A percentile compares a stretch with the other conserved stretches of the same genome.
Conservation (phyloP, 495 filamentous ascomycete genomes). For the Aspergillus panamensis region DNA sequence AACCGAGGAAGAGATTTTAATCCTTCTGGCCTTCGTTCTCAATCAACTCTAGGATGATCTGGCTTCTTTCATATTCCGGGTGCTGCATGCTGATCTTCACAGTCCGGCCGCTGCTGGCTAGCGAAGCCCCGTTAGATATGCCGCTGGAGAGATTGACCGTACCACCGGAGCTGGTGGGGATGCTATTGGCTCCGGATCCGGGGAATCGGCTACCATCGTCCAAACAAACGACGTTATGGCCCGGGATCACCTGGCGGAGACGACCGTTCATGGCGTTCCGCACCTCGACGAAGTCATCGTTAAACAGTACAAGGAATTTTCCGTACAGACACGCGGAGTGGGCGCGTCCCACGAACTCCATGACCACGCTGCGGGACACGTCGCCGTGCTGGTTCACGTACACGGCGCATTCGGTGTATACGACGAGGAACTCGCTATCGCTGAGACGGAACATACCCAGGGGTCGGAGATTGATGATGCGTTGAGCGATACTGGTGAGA, state of each 20-base stretch:
- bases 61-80: slow-evolving; percentile 73
- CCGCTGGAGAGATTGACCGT: slow-evolving; percentile 29
- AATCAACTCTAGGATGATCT: slow-evolving; percentile 87
- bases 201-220: slow-evolving; percentile 71
- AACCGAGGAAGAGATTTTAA: slow-evolving; percentile 14
- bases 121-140: slow-evolving; percentile 31
- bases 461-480: slow-evolving; percentile 75
- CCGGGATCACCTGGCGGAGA: slow-evolving; percentile 88
- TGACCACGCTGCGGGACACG: slow-evolving; percentile 84
- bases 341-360: slow-evolving; percentile 94
- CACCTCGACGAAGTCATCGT: slow-evolving; percentile 95
- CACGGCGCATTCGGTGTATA: slow-evolving; percentile 90
- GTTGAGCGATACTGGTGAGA: slow-evolving; percentile 73
- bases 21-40: slow-evolving; percentile 93
- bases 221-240: slow-evolving; percentile 78
- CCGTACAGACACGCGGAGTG: slow-evolving; percentile 83
- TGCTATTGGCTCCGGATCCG: slow-evolving; percentile 32
- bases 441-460: slow-evolving; percentile 96
- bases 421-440: slow-evolving; percentile 88
- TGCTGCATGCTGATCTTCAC: slow-evolving; percentile 96
- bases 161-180: slow-evolving; percentile 27
- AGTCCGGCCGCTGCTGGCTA: slow-evolving; percentile 44
- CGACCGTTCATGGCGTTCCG: slow-evolving; percentile 95
- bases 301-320: slow-evolving; percentile 65
- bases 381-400: slow-evolving; percentile 99